Evolutionary conservation across 208 protist genomes (phyloP).

Genomic region (Acanthamoeba culbertsoni): DNA sequence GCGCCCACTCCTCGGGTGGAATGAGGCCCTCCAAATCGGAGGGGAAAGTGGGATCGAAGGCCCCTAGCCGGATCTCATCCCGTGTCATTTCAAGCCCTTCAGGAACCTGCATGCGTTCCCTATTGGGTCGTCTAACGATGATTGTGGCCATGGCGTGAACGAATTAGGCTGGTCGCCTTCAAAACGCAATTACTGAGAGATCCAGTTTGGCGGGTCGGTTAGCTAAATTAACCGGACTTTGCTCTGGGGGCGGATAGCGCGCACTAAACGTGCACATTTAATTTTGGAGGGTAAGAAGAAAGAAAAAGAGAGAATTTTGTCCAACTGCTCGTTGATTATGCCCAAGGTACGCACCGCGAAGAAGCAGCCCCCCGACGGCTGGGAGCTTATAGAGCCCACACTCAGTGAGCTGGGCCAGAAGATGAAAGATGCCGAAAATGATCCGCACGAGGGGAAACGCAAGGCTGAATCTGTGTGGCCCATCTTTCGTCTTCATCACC

Average conservation of each 20-base stretch:
- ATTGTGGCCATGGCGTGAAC: not conserved
- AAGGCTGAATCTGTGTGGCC: slow-evolving; percentile 83
- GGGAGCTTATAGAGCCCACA: slow-evolving; percentile 81
- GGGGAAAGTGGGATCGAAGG: slow-evolving; percentile 15
- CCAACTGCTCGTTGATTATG: not conserved
- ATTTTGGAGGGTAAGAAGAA: not conserved
- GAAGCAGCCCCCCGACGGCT: slow-evolving; percentile 80
- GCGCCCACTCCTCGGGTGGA: not conserved
- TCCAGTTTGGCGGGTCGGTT: too few relatives aligned
- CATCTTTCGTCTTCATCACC: slow-evolving; percentile 85
- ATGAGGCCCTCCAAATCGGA: not conserved
- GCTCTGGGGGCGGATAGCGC: too few relatives aligned
- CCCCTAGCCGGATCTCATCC: not conserved
- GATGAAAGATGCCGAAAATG: slow-evolving; percentile 85
- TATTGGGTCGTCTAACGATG: not conserved
- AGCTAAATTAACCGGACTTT: too few relatives aligned
- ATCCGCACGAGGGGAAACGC: slow-evolving; percentile 86
- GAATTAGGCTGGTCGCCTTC: too few relatives aligned
- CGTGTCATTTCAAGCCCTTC: not conserved
- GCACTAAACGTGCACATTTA: too few relatives aligned
- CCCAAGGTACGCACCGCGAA: slow-evolving; percentile 53
- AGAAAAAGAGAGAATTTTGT: not conserved
- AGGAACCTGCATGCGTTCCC: not conserved
- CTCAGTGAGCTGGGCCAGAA: slow-evolving; percentile 82
- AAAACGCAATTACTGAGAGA: too few relatives aligned